These are phyloP conservation scores for Ceratocystis lukuohia DNA, from an alignment of 2,329 filamentous ascomycete genomes.

Conservation along the genomic window DNA sequence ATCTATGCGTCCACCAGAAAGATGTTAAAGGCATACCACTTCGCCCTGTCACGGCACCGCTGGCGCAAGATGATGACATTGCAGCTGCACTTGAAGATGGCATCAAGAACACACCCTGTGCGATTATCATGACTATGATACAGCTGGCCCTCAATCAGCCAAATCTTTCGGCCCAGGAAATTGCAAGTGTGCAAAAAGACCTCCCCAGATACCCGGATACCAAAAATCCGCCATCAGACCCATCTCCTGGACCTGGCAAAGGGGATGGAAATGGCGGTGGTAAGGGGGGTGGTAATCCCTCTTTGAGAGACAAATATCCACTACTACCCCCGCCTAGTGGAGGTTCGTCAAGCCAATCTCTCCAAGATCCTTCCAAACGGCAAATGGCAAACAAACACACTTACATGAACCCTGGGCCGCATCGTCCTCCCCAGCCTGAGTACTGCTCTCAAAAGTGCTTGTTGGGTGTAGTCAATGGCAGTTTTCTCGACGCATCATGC, in stretches of 20 bases:
- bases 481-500: neutral
- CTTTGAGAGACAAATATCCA: neutral
- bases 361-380: neutral
- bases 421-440: neutral
- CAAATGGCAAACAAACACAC: neutral
- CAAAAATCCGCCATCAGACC: neutral
- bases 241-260: neutral
- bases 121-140: neutral
- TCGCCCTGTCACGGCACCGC: too few relatives aligned
- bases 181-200: neutral
- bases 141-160: neutral
- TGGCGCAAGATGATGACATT: neutral
- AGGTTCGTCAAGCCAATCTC: neutral
- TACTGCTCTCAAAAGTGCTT: slow-evolving; percentile 3
- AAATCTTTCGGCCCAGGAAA: neutral
- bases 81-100: neutral
- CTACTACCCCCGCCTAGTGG: neutral
- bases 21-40: neutral
- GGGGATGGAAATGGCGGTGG: neutral
- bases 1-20: neutral
- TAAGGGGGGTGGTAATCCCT: too few relatives aligned
- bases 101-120: neutral
- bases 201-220: neutral
- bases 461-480: neutral
- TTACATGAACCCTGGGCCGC: neutral